Percentiles rank a stretch among this genome's conserved stretches.
Conservation (phyloP, 2,329 filamentous ascomycete genomes). For the Arthrobotrys megalospora region DNA sequence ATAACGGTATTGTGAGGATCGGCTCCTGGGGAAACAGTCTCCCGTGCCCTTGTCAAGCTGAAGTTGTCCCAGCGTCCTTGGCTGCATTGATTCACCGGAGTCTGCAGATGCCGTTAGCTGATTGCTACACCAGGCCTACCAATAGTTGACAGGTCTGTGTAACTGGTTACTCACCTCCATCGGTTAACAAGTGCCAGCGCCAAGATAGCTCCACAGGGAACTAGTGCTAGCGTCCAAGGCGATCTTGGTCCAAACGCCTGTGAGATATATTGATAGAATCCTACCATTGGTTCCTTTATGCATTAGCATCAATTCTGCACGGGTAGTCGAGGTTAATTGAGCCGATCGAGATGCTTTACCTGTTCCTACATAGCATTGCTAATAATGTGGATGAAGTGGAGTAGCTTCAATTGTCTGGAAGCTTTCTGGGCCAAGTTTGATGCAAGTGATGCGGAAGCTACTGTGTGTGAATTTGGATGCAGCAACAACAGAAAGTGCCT, state of each 20-base stretch:
- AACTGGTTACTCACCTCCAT: conserved; percentile 4
- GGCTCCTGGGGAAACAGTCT: background rate
- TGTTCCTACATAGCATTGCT: background rate
- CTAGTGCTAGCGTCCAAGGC: background rate
- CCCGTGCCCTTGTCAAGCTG: conserved; percentile 14
- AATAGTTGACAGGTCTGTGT: conserved; percentile 12
- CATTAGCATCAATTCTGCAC: background rate
- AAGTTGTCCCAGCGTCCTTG: background rate
- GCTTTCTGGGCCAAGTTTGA: background rate
- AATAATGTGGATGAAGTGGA: too few relatives aligned
- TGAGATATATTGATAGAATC: background rate
- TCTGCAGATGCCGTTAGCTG: conserved; percentile 9
- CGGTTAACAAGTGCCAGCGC: conserved; percentile 1
- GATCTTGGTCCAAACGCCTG: conserved; percentile 1
- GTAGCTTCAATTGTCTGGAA: background rate
- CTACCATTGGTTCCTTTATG: background rate
- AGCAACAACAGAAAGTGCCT: conserved; percentile 1
- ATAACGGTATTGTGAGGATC: background rate
- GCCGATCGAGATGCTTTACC: conserved; percentile 12
- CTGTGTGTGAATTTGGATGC: conserved; percentile 14
- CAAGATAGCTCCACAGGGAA: background rate
- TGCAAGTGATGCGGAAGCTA: background rate
- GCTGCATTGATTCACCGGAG: conserved; percentile 3
- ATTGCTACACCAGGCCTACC: conserved; percentile 7
- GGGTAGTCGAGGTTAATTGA: background rate